Evolutionary conservation across 176 grass and related monocot species (phyloP), one percentile per base, ranked within the genome.

Genomic region (Poa annua): DNA sequence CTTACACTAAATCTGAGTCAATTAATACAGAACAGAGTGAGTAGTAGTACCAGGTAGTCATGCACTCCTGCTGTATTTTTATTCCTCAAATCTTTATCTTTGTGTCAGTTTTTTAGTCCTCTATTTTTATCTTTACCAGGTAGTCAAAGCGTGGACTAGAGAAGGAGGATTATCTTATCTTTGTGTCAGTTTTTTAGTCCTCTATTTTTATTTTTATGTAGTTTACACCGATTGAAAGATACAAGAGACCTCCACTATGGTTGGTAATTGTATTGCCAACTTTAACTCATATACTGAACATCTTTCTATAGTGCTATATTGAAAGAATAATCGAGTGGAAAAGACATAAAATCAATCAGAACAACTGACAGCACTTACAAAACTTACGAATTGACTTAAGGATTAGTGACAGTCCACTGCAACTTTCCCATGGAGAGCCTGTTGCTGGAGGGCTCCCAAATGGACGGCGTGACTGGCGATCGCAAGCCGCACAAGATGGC

Each of bases 321-420:
- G 20, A 70, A 22, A 8, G 39, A 8, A 41, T 42, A 20, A 42
- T 69, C 20, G 2, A 68, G 66, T 9, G 41, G 0, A 41, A 29
- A 16, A 33, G 61, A 71, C 4, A 16, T 5, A 71, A 9, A 71
- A 71, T 16, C 6, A 26, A 26, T 5, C 12, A 71, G 39, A 71
- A 6, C 10, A 69, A 66, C 33, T 33, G 33, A 29, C 5, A 29
- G 59, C 59, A 63, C 60, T 25, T 32, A 62, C 59, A 62, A 63
- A 63, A 71, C 5, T 47, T 24, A 71, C 36, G 15, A 66, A 69
- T 69, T 68, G 65, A 41, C n/a, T n/a, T n/a, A n/a, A n/a, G n/a
- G n/a, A n/a, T n/a, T n/a, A n/a, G n/a, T n/a, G n/a, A n/a, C n/a
- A n/a, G n/a, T n/a, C n/a, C n/a, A n/a, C n/a, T n/a, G n/a, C n/a